A percentile compares a stretch with the other conserved stretches of the same genome.
Evolutionary conservation across 2,329 filamentous ascomycete species (phyloP).

Genomic region (Nannizziopsis barbatae): DNA sequence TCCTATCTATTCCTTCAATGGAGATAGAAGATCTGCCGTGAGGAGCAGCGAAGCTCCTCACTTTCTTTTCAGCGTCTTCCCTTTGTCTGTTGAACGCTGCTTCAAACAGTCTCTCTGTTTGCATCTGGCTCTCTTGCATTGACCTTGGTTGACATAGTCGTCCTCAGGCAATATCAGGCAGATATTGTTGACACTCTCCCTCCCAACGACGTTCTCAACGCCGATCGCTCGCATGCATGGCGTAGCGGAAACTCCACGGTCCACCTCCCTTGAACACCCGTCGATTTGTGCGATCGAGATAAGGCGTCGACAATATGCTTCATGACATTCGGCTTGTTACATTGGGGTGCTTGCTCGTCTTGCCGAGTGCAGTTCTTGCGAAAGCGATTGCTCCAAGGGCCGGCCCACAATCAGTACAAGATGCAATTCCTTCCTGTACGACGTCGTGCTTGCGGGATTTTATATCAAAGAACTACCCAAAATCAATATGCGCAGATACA

Average conservation of each 20-base stretch:
- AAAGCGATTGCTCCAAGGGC: constrained; percentile 11
- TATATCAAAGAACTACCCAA: constrained; percentile 48
- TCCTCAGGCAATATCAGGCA: neutral
- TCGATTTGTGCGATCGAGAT: neutral
- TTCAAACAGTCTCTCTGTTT: neutral
- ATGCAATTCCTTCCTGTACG: constrained; percentile 49
- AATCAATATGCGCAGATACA: constrained; percentile 38
- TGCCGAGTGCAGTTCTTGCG: constrained; percentile 12
- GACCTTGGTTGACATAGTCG: neutral
- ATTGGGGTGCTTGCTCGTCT: neutral
- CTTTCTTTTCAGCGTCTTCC: neutral
- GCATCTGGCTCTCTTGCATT: neutral
- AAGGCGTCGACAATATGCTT: neutral
- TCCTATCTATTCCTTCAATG: neutral
- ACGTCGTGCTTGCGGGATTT: constrained; percentile 52
- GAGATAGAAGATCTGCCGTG: neutral
- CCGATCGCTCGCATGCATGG: constrained; percentile 1
- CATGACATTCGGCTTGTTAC: neutral
- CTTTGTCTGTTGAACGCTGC: neutral
- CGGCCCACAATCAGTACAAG: constrained; percentile 18
- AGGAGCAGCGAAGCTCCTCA: neutral
- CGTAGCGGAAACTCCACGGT: neutral
- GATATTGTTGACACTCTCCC: constrained; percentile 1
- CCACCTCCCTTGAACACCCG: neutral
- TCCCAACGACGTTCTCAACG: neutral